Conservation (phyloP, 2,329 filamentous ascomycete species). For the Sclerotinia subarctica region DNA sequence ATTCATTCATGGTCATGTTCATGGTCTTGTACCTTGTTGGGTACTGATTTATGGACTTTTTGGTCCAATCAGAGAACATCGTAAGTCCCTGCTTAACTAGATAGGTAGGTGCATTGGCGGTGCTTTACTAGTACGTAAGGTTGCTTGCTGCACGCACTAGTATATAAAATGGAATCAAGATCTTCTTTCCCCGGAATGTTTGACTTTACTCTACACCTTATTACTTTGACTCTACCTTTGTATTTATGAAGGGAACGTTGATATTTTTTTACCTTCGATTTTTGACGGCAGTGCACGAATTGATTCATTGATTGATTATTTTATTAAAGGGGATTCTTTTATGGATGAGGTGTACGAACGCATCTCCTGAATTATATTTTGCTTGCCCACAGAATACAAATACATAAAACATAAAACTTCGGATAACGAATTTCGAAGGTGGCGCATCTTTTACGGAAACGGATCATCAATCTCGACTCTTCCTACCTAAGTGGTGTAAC, state of each 20-base stretch:
- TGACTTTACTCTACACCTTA: not conserved
- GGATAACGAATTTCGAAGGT: not conserved
- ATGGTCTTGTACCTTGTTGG: not conserved
- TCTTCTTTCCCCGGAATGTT: conserved; percentile 5
- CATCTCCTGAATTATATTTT: not conserved
- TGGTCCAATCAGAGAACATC: too few species aligned
- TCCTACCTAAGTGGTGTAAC: not conserved
- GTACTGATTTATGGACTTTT: too few species aligned
- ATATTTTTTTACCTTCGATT: not conserved
- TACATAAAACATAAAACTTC: not conserved
- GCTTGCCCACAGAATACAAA: not conserved
- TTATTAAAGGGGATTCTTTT: not conserved
- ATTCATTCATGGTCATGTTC: too few species aligned
- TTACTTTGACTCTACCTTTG: too few species aligned
- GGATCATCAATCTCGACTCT: not conserved
- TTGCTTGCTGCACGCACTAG: too few species aligned
- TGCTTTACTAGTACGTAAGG: too few species aligned
- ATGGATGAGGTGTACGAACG: not conserved
- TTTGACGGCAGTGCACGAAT: not conserved
- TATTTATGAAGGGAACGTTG: too few species aligned
- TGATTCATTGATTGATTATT: not conserved
- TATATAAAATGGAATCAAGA: not conserved
- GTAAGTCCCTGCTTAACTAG: too few species aligned
- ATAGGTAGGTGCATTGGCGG: too few species aligned
- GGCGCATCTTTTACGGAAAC: not conserved